Evolutionary conservation across 1,284 basidiomycete genomes (phyloP), one percentile per base, ranked within the genome.

Genomic region (Marasmius oreades): DNA sequence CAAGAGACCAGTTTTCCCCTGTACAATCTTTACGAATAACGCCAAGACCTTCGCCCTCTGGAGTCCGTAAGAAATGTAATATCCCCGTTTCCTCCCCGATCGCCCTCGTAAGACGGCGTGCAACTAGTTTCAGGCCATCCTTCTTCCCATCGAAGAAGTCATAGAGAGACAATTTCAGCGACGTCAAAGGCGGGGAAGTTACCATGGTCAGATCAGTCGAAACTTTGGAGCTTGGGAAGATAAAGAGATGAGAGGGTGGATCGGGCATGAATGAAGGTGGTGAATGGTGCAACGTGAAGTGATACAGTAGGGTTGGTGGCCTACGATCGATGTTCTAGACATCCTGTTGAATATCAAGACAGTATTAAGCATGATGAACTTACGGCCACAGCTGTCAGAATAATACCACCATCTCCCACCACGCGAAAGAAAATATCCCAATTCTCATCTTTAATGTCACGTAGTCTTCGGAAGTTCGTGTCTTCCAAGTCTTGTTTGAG

Each of bases 281-380:
- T 3, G 83, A 80, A 58, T 86, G 81, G 24, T 90, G 82, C 14
- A 94, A 71, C 2, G 82, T 84, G 64, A 92, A 87, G 52, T 90
- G 85, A 64, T 82, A 85, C 34, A 95, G 77, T 7, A 95, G 76
- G 1, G 93, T 94, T 1, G 93, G 93, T 5, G 94, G 93, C 61
- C 88, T 82, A n/a, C 88, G 80, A 66, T 95, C 92, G 60, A 96
- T 85, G 69, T 95, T 94, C 93, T 85, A 58, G 16, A 50, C 20
- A 28, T 34, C 22, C 48, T 33, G 31, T 62, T 53, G 56, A 37
- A 50, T 46, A 53, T 44, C 39, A 22, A 52, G n/a, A 50, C 22
- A 48, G 24, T 37, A 44, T 23, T 7, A 11, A 23, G 37, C 16
- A 53, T 7, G n/a, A 24, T 36, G 18, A 50, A 73, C 89, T 67